A percentile compares a stretch with the other conserved stretches of the same genome.
phyloP scores from a whole-genome alignment of 1,139 yeast genomes.

The Pichia sp. region DNA sequence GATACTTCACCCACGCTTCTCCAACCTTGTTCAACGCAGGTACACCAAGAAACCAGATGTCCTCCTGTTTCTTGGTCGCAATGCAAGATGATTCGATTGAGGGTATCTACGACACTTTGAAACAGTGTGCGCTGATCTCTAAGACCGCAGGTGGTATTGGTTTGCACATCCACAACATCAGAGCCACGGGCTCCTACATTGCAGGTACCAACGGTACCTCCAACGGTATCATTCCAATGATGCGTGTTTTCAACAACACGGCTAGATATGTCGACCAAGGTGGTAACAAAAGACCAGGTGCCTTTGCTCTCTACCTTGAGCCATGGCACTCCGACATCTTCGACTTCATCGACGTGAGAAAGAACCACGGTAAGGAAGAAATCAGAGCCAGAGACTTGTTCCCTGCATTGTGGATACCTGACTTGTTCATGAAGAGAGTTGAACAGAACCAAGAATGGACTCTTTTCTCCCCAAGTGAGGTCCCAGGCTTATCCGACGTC shows the following conservation, averaged over 20 bases:
- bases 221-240: constrained; percentile 55
- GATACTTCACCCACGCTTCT: constrained; percentile 51
- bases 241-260: constrained; percentile 54
- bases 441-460: constrained; percentile 53
- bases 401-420: constrained; percentile 58
- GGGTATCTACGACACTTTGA: constrained; percentile 52
- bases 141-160: constrained; percentile 61
- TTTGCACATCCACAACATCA: constrained; percentile 49
- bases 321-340: constrained; percentile 61
- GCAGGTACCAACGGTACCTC: constrained; percentile 53
- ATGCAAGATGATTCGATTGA: constrained; percentile 58
- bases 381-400: constrained; percentile 52
- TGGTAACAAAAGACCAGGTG: constrained; percentile 60
- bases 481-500: constrained; percentile 50
- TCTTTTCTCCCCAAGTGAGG: constrained; percentile 54
- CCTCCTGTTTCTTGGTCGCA: constrained; percentile 54
- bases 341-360: constrained; percentile 47
- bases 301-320: constrained; percentile 56
- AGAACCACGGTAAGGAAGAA: constrained; percentile 57
- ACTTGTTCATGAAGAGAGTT: constrained; percentile 57
- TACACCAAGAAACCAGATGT: constrained; percentile 43
- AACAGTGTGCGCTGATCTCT: constrained; percentile 52
- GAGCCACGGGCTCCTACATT: constrained; percentile 48
- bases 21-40: constrained; percentile 56
- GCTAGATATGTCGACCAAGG: constrained; percentile 63